Evolutionary conservation across 345 rosid genomes (phyloP).

Genomic region (Stellera chamaejasme): DNA sequence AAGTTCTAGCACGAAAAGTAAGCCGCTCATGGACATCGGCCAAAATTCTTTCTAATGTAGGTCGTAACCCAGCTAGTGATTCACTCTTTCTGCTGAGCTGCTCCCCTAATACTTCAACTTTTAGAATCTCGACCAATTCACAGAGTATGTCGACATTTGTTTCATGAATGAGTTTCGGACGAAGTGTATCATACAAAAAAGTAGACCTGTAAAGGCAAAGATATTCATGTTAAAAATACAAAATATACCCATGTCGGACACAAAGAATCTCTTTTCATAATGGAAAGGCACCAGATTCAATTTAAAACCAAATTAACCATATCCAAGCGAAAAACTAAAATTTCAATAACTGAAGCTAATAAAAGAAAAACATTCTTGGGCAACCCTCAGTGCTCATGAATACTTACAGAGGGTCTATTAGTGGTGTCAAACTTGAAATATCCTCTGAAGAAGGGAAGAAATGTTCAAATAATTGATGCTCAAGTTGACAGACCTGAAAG

Average conservation of each 20-base stretch:
- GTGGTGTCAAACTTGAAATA: conserved; percentile 81
- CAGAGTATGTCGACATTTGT: conserved; percentile 84
- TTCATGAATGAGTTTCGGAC: conserved; percentile 92
- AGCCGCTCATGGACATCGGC: conserved; percentile 88
- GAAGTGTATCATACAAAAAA: conserved; percentile 80
- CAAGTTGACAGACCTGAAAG: conserved; percentile 92
- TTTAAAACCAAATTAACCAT: conserved; percentile 1
- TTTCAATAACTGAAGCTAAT: neutral
- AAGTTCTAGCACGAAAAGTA: conserved; percentile 95
- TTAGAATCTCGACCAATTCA: conserved; percentile 90
- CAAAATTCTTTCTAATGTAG: conserved; percentile 85
- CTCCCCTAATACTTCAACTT: conserved; percentile 92
- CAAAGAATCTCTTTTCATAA: conserved; percentile 4
- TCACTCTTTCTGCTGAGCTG: conserved; percentile 71
- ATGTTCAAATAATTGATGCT: conserved; percentile 91
- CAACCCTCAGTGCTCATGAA: neutral
- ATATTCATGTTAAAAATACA: neutral
- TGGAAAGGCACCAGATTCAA: too few species aligned
- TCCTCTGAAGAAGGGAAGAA: conserved; percentile 93
- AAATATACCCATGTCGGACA: conserved; percentile 6
- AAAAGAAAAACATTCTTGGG: conserved; percentile 1
- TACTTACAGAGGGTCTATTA: conserved; percentile 90
- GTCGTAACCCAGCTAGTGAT: conserved; percentile 74
- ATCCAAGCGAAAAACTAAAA: neutral
- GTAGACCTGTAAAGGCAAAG: conserved; percentile 53